Conservation (phyloP, 441 rosid genomes). For the Rhodomyrtus psidioides region DNA sequence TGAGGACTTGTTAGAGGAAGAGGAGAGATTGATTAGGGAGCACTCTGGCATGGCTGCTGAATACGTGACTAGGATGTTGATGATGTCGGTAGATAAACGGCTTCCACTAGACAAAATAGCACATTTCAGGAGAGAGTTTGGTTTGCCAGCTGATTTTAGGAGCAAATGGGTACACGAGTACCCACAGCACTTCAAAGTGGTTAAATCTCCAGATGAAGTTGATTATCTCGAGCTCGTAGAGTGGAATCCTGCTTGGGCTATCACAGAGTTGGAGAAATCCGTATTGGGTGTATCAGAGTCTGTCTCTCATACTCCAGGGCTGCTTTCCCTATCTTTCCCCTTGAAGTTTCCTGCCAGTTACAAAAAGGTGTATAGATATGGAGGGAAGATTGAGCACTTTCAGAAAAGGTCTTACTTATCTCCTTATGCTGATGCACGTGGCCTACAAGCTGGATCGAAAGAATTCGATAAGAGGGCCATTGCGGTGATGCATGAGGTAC, state of each 20-base stretch:
- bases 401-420: background rate
- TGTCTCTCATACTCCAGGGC: background rate
- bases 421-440: background rate
- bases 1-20: background rate
- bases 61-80: background rate
- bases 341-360: background rate
- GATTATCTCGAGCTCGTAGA: background rate
- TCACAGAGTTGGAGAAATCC: background rate
- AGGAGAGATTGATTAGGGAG: background rate
- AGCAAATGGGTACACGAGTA: background rate
- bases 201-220: background rate
- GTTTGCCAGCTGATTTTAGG: background rate
- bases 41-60: rapidly evolving
- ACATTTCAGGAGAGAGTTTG: background rate
- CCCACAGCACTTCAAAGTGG: background rate
- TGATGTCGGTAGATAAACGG: background rate
- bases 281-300: background rate
- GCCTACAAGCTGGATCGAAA: background rate
- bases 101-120: background rate
- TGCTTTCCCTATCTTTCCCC: background rate
- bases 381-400: background rate
- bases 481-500: background rate
- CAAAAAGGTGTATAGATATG: background rate
- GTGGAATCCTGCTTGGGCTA: background rate
- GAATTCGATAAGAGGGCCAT: background rate